Percentiles rank a stretch among this genome's conserved stretches.
These are phyloP conservation scores for Graphium sp. DNA, from an alignment of 2,329 filamentous ascomycete genomes.

Conservation along the genomic window DNA sequence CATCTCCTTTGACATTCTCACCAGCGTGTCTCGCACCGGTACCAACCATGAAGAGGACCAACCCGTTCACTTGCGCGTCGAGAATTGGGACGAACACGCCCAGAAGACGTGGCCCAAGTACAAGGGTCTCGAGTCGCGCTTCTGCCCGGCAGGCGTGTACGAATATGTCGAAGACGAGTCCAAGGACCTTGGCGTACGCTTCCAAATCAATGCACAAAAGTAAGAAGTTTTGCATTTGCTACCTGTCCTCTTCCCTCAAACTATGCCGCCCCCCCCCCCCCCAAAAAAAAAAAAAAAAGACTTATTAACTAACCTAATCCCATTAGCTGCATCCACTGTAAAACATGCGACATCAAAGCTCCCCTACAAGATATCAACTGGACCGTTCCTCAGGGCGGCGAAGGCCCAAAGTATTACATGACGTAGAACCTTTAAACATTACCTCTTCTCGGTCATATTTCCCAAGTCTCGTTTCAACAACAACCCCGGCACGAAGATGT, in stretches of 20 bases:
- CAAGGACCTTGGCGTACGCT: conserved; percentile 77
- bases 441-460: conserved; percentile 2
- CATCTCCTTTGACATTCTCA: conserved; percentile 90
- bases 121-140: conserved; percentile 87
- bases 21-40: conserved; percentile 83
- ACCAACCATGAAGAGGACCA: conserved; percentile 99
- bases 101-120: conserved; percentile 69
- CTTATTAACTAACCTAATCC: too few relatives aligned
- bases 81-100: conserved; percentile 87
- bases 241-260: neutral
- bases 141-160: conserved; percentile 94
- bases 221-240: conserved; percentile 35
- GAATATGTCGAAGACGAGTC: conserved; percentile 89
- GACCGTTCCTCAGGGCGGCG: conserved; percentile 87
- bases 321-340: conserved; percentile 92
- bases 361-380: conserved; percentile 95
- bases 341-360: conserved; percentile 98
- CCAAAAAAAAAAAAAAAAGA: too few relatives aligned
- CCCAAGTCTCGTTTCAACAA: neutral
- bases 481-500: conserved; percentile 6
- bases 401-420: conserved; percentile 57
- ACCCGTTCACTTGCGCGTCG: conserved; percentile 86
- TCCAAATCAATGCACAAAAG: conserved; percentile 98
- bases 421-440: conserved; percentile 19
- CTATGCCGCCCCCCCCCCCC: neutral